Evolutionary conservation across 257 asterid genomes (phyloP).

Genomic region (Thymus mandschuricus): DNA sequence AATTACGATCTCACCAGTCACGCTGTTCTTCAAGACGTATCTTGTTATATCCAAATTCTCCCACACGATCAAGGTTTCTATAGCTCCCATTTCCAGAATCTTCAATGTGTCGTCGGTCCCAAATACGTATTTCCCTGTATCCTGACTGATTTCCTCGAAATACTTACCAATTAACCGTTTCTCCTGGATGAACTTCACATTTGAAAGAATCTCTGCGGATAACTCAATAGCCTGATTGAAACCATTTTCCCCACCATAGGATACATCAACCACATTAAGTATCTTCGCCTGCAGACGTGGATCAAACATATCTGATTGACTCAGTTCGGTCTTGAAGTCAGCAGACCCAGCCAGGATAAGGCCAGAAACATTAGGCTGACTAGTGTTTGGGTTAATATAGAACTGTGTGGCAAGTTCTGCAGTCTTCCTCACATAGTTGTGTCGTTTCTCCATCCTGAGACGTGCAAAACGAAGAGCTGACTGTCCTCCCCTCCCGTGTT

Average conservation of each 20-base stretch:
- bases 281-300: constrained; percentile 44
- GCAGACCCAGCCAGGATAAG: constrained; percentile 49
- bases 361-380: constrained; percentile 43
- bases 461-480: constrained; percentile 47
- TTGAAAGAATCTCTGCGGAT: constrained; percentile 43
- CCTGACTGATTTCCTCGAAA: constrained; percentile 46
- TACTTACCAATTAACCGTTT: constrained; percentile 40
- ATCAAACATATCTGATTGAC: constrained; percentile 48
- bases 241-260: constrained; percentile 46
- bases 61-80: constrained; percentile 44
- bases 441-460: constrained; percentile 45
- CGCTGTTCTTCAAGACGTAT: constrained; percentile 36
- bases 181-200: constrained; percentile 48
- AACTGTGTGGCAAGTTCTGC: constrained; percentile 48
- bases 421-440: constrained; percentile 43
- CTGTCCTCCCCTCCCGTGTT: constrained; percentile 46
- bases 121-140: constrained; percentile 42
- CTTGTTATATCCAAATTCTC: constrained; percentile 41
- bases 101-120: constrained; percentile 43
- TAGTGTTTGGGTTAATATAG: constrained; percentile 40
- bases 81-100: constrained; percentile 45
- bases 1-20: constrained; percentile 33
- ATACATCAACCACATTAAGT: constrained; percentile 43
- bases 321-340: constrained; percentile 44
- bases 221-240: constrained; percentile 46